Evolutionary conservation across 2,329 filamentous ascomycete species (phyloP), one percentile per base, ranked within the genome.

Genomic region (Phyllosticta paracitricarpa): DNA sequence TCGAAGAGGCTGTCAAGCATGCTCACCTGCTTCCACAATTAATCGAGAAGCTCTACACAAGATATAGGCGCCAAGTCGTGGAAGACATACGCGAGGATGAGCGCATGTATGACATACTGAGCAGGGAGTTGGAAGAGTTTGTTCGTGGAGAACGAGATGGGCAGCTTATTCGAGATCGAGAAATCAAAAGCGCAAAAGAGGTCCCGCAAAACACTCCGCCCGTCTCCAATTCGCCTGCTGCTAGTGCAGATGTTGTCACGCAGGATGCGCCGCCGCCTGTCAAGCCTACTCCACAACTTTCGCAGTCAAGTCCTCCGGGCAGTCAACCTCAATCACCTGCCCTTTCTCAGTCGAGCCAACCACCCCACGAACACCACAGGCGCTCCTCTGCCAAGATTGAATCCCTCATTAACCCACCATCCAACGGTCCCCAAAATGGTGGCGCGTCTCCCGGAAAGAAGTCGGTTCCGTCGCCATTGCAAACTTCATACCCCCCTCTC

Each of bases 71-170:
- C 54, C 78, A 86, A 53, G 79, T 87, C 56, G 81, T 91, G n/a
- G 77, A 79, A 61, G 82, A 87, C 68, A 89, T 97, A 63, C 80
- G 82, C 62, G 83, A 88, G 61, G 87, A 94, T 64, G 92, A 97
- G 76, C 81, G 79, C 62, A 80, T 78, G 58, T 88, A 87, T 69
- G 80, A 82, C 26, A 76, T 76, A 19, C 75, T 93, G 53, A 82
- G 85, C 71, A 79, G 79, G 62, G 88, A 96, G 65, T 84, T 95
- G 57, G 77, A 79, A 51, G 81, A 85, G 62, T 81, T 94, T 56
- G 84, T 92, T 71, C 79, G 81, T 68, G 82, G 82, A 54, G 78
- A 81, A 59, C 79, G 77, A 72, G 80, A 84, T 63, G 76, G 81
- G 25, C 68, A 70, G 61, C 62, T 76, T 61, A 62, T 61, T 51